These are phyloP conservation scores for Trichophyton equinum DNA, from an alignment of 2,329 filamentous ascomycete species.

Conservation along the genomic window DNA sequence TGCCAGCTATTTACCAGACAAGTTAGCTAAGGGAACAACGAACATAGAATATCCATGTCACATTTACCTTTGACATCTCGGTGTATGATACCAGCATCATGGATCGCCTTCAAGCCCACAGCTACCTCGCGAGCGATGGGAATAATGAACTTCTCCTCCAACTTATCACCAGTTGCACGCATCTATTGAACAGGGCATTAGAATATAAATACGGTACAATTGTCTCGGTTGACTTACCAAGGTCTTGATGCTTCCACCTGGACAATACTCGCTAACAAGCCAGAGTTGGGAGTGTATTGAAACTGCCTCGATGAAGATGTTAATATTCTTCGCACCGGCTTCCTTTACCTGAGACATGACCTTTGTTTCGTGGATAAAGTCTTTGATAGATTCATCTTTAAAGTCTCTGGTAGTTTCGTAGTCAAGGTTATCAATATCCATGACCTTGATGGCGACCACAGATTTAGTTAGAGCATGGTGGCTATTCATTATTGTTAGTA, in stretches of 20 bases:
- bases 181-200: conserved; percentile 23
- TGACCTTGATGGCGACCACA: conserved; percentile 40
- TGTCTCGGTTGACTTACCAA: conserved; percentile 34
- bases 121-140: conserved; percentile 53
- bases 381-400: conserved; percentile 39
- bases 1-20: conserved; percentile 37
- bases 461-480: conserved; percentile 28
- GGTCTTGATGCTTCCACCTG: conserved; percentile 53
- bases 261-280: conserved; percentile 55
- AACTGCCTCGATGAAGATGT: conserved; percentile 51
- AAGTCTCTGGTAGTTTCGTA: conserved; percentile 36
- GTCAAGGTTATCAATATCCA: conserved; percentile 39
- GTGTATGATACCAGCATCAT: conserved; percentile 54
- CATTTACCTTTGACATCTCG: conserved; percentile 49
- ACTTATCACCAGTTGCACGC: conserved; percentile 36
- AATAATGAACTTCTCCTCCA: conserved; percentile 51
- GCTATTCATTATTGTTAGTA: conserved; percentile 8
- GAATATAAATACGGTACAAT: neutral
- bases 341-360: conserved; percentile 52
- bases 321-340: conserved; percentile 50
- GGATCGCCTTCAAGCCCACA: conserved; percentile 48
- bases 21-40: neutral
- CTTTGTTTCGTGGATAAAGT: conserved; percentile 50
- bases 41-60: conserved; percentile 5
- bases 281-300: conserved; percentile 53